Conservation (phyloP, 2,329 filamentous ascomycete genomes). For the Bipolaris oryzae region DNA sequence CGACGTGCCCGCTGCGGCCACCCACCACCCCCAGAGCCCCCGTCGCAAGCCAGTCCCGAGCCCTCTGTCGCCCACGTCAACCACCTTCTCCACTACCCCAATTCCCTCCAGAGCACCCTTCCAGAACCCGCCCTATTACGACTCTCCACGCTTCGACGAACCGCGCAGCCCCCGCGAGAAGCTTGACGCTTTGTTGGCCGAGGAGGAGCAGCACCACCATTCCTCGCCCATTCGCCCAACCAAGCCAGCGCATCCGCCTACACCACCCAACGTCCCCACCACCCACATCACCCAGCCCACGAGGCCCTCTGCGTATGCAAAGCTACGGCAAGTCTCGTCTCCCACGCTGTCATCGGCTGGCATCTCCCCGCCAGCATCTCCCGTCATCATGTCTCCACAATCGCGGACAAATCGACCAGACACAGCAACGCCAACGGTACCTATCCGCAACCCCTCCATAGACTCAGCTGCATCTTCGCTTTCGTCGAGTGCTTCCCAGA, state of each 20-base stretch:
- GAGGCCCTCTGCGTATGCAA: slow-evolving; percentile 40
- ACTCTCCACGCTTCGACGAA: slow-evolving; percentile 43
- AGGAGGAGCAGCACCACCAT: slow-evolving; percentile 34
- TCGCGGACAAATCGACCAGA: slow-evolving; percentile 46
- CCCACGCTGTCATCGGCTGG: slow-evolving; percentile 40
- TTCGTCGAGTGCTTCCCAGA: slow-evolving; percentile 50
- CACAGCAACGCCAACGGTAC: slow-evolving; percentile 32
- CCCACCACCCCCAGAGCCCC: slow-evolving; percentile 22
- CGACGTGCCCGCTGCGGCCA: slow-evolving; percentile 19
- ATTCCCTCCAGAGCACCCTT: slow-evolving; percentile 15
- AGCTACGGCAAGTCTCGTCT: slow-evolving; percentile 45
- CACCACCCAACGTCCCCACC: slow-evolving; percentile 16
- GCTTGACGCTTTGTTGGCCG: slow-evolving; percentile 48
- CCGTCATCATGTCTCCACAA: slow-evolving; percentile 44
- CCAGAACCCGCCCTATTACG: slow-evolving; percentile 32
- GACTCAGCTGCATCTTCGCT: slow-evolving; percentile 83
- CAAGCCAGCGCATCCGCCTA: slow-evolving; percentile 17
- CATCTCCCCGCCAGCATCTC: slow-evolving; percentile 45
- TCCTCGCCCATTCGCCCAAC: slow-evolving; percentile 22
- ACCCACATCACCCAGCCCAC: slow-evolving; percentile 24
- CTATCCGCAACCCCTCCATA: slow-evolving; percentile 81
- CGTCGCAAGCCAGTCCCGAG: slow-evolving; percentile 36
- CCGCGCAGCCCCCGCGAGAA: slow-evolving; percentile 49
- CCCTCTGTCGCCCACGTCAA: slow-evolving; percentile 31
- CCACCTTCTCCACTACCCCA: slow-evolving; percentile 5